phyloP scores from a whole-genome alignment of 345 rosid species.

The Triadica sebifera region DNA sequence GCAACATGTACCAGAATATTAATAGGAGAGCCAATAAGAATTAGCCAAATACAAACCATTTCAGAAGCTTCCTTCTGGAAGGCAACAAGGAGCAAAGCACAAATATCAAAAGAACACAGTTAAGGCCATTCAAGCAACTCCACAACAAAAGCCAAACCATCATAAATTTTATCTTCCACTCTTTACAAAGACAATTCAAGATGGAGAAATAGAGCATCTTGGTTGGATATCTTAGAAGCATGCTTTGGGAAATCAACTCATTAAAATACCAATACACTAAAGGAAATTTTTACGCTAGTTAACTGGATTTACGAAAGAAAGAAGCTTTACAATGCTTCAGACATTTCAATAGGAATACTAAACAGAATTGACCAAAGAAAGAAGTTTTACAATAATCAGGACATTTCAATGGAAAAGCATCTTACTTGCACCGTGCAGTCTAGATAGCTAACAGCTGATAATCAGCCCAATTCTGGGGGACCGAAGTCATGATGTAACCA shows the following conservation, averaged over 20 bases:
- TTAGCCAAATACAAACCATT: too few relatives aligned
- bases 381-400: too few relatives aligned
- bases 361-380: too few relatives aligned
- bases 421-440: too few relatives aligned
- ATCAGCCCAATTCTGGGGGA: too few relatives aligned
- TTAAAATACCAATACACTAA: not conserved
- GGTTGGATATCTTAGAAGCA: not conserved
- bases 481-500: too few relatives aligned
- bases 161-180: not conserved
- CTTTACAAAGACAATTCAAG: not conserved
- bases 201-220: not conserved
- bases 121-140: not conserved
- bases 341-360: too few relatives aligned
- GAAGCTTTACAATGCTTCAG: too few relatives aligned
- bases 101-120: not conserved
- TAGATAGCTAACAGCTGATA: too few relatives aligned
- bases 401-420: too few relatives aligned
- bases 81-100: not conserved
- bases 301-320: not conserved
- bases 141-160: not conserved
- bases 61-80: constrained; percentile 2
- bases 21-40: not conserved
- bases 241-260: not conserved
- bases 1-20: not conserved
- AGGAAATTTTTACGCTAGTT: too few relatives aligned